Percentiles rank a stretch among this genome's conserved stretches.
These are phyloP conservation scores for Lepidium didymum DNA, from an alignment of 345 rosid species.

Conservation along the genomic window DNA sequence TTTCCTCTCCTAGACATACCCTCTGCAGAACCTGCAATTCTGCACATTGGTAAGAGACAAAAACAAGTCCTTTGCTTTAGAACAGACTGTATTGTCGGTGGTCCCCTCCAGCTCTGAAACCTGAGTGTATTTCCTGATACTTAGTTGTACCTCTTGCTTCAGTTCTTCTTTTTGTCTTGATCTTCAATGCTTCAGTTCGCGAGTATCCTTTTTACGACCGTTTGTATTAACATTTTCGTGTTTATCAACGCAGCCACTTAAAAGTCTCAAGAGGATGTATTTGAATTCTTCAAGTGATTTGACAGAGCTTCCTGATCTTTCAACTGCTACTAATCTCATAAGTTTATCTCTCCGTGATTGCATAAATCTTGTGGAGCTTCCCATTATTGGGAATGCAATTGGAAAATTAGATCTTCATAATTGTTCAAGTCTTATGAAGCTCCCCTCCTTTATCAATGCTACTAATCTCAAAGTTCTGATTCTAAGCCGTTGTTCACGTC, in stretches of 20 bases:
- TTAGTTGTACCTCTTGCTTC: too few species aligned
- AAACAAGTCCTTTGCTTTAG: too few species aligned
- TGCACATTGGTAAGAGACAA: too few species aligned
- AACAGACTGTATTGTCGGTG: too few species aligned
- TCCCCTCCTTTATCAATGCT: not conserved
- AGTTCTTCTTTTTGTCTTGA: too few species aligned
- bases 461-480: rapidly evolving
- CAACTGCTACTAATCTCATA: not conserved
- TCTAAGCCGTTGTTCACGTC: not conserved
- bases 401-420: rapidly evolving
- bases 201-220: too few species aligned
- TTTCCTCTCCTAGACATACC: too few species aligned
- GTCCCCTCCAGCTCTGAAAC: too few species aligned
- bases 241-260: not conserved
- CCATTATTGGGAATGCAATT: not conserved
- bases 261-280: not conserved
- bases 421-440: not conserved
- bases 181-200: too few species aligned
- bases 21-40: too few species aligned
- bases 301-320: not conserved
- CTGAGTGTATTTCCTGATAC: too few species aligned
- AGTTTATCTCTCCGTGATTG: not conserved
- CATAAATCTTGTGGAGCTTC: not conserved
- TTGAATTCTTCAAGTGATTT: not conserved
- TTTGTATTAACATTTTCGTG: not conserved